Conservation (phyloP, 192 early-diverging fungal genomes). For the Gamsiella multidivaricata region DNA sequence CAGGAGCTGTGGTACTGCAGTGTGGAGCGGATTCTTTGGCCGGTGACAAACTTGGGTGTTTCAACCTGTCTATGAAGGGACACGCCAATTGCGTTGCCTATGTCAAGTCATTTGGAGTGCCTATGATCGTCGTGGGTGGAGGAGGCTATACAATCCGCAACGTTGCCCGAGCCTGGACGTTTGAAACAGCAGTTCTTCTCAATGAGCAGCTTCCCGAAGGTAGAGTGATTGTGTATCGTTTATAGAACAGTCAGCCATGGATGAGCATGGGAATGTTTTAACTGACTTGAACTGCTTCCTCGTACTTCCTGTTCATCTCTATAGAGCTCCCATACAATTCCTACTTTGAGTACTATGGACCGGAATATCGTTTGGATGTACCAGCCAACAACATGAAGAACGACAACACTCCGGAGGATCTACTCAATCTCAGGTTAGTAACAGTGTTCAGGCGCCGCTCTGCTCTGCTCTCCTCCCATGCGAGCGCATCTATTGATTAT, state of each 20-base stretch:
- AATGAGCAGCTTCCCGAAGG: conserved; percentile 76
- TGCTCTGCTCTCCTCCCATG: no score
- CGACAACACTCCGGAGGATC: conserved; percentile 86
- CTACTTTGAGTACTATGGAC: conserved; percentile 92
- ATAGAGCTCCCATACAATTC: conserved; percentile 85
- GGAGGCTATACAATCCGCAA: conserved; percentile 99
- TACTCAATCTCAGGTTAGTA: conserved; percentile 83
- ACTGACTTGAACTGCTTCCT: not conserved
- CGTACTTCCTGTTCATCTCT: not conserved
- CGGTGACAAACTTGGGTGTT: conserved; percentile 94
- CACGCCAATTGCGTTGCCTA: conserved; percentile 93
- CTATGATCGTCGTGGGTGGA: conserved; percentile 92
- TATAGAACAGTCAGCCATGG: no score
- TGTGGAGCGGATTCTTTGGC: conserved; percentile 97
- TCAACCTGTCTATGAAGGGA: conserved; percentile 94
- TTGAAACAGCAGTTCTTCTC: conserved; percentile 90
- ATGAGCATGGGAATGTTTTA: not conserved
- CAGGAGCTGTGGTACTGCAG: conserved; percentile 93
- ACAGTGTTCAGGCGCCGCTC: not conserved
- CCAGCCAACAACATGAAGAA: conserved; percentile 90
- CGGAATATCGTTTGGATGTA: conserved; percentile 90
- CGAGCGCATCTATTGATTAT: no score
- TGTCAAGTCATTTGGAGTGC: conserved; percentile 92
- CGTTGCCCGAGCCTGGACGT: conserved; percentile 94
- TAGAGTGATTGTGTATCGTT: conserved; percentile 16